phyloP scores from a whole-genome alignment of 257 asterid genomes.

The Ilex aquifolium region DNA sequence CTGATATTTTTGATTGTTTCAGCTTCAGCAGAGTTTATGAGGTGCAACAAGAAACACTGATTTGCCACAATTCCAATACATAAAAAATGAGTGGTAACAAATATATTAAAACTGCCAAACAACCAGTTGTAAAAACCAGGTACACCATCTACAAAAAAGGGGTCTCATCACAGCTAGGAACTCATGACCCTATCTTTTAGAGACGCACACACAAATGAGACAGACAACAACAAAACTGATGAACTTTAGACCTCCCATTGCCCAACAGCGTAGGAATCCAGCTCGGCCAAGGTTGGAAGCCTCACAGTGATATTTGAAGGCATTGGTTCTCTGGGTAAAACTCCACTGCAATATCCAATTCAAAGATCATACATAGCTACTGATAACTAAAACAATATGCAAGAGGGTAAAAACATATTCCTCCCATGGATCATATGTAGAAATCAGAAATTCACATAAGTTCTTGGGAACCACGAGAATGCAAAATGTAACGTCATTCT shows the following conservation, averaged over 20 bases:
- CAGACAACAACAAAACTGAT: conserved; percentile 10
- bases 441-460: not conserved
- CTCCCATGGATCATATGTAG: not conserved
- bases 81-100: conserved; percentile 34
- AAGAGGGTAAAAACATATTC: not conserved
- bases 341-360: conserved; percentile 53
- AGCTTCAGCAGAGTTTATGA: conserved; percentile 79
- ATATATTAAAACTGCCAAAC: conserved; percentile 24
- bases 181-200: not conserved
- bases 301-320: conserved; percentile 72
- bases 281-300: conserved; percentile 84
- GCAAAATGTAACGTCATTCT: no score
- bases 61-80: conserved; percentile 42
- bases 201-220: conserved; percentile 2
- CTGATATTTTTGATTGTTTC: conserved; percentile 79
- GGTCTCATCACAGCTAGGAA: not conserved
- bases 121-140: conserved; percentile 19
- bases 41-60: conserved; percentile 94
- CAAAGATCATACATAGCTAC: conserved; percentile 15
- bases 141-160: not conserved
- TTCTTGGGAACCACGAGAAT: not conserved
- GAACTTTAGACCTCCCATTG: conserved; percentile 89
- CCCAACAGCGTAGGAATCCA: conserved; percentile 75
- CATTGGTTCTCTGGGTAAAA: conserved; percentile 94
- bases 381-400: not conserved